These are phyloP conservation scores for Proliferodiscus dingleyae DNA, from an alignment of 2,329 filamentous ascomycete species.

Conservation along the genomic window DNA sequence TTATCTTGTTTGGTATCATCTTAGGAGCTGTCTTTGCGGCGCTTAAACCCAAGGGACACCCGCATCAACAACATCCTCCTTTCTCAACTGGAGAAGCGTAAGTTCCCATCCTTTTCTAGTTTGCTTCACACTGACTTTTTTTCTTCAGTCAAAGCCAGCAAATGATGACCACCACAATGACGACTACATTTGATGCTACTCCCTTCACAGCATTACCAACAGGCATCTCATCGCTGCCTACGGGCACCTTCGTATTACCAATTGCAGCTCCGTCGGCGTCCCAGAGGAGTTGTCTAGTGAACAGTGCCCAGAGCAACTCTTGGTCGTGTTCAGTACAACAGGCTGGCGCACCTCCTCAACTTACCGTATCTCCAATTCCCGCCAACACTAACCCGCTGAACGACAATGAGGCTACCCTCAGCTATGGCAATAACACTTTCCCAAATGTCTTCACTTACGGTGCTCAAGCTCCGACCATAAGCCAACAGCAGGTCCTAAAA, in stretches of 20 bases:
- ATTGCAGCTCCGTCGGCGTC: constrained; percentile 43
- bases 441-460: constrained; percentile 50
- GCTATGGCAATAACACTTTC: constrained; percentile 36
- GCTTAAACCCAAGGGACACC: constrained; percentile 19
- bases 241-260: constrained; percentile 53
- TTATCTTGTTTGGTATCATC: constrained; percentile 55
- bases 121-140: constrained; percentile 1
- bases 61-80: constrained; percentile 3
- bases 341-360: constrained; percentile 17
- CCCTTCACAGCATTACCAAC: constrained; percentile 47
- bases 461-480: constrained; percentile 51
- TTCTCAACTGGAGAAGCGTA: constrained; percentile 14
- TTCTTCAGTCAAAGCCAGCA: constrained; percentile 13
- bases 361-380: constrained; percentile 15
- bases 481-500: constrained; percentile 41
- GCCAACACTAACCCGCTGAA: constrained; percentile 21
- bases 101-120: constrained; percentile 8
- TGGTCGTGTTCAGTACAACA: constrained; percentile 57
- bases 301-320: constrained; percentile 49
- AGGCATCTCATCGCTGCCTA: constrained; percentile 47
- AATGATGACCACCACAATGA: constrained; percentile 25
- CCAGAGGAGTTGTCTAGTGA: constrained; percentile 52
- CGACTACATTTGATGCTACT: constrained; percentile 44
- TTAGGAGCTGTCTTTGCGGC: constrained; percentile 39
- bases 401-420: constrained; percentile 30